Percentiles rank a stretch among this genome's conserved stretches.
Evolutionary conservation across 2,329 filamentous ascomycete species (phyloP).

Genomic region (Gnomoniopsis smithogilvyi): DNA sequence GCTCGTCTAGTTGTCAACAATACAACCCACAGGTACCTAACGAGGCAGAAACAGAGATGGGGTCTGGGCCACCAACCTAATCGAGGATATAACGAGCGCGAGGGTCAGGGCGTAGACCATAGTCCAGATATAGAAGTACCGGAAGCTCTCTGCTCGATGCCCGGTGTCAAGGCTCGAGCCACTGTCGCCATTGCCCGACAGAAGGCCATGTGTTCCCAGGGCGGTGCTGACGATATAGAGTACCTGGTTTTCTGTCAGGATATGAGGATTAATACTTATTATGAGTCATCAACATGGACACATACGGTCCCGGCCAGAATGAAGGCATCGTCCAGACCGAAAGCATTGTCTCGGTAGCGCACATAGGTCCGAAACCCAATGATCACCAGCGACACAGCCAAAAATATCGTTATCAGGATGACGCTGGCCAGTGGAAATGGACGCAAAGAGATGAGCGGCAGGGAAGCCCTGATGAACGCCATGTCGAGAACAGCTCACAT

Average conservation of each 20-base stretch:
- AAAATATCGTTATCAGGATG: neutral
- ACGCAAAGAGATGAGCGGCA: neutral
- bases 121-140: constrained; percentile 5
- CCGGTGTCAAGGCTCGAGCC: neutral
- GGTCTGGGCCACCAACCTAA: too few species aligned
- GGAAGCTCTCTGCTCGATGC: neutral
- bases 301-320: neutral
- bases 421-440: neutral
- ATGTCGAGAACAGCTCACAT: neutral
- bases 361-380: neutral
- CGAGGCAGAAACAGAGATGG: too few species aligned
- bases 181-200: neutral
- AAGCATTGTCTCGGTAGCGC: neutral
- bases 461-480: neutral
- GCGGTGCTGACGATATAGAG: neutral
- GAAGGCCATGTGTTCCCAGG: neutral
- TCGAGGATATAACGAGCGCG: constrained; percentile 2
- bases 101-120: constrained; percentile 1
- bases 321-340: neutral
- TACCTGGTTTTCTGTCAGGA: neutral
- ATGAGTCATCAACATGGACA: neutral
- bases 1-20: too few species aligned
- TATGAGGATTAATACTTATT: neutral
- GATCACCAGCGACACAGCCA: neutral
- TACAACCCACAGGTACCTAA: too few species aligned